These are phyloP conservation scores for Candida freyschussii DNA, from an alignment of 1,139 yeast species.

Conservation along the genomic window DNA sequence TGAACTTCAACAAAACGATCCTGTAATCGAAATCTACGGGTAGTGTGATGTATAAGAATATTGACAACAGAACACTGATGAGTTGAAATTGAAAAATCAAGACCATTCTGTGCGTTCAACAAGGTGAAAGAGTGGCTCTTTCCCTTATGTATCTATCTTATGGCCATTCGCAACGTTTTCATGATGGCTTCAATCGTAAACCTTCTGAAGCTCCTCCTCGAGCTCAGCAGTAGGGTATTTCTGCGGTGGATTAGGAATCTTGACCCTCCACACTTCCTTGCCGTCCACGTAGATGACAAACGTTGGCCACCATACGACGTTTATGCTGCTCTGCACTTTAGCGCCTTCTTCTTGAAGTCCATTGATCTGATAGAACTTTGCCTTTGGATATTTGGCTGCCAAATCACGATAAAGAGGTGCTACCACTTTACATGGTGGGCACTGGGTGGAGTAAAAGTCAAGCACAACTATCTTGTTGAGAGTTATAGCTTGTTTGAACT, in stretches of 20 bases:
- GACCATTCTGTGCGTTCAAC: too few relatives aligned
- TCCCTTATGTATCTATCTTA: too few relatives aligned
- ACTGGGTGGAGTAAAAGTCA: constrained; percentile 23
- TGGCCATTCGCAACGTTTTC: too few relatives aligned
- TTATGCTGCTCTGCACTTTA: constrained; percentile 19
- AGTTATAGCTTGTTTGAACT: constrained; percentile 12
- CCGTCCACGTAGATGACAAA: constrained; percentile 22
- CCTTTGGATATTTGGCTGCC: constrained; percentile 18
- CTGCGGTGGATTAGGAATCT: constrained; percentile 26
- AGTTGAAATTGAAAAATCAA: too few relatives aligned
- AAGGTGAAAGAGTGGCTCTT: too few relatives aligned
- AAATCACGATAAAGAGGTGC: constrained; percentile 20
- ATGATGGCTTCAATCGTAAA: constrained; percentile 11
- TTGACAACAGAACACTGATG: too few relatives aligned
- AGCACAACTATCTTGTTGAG: constrained; percentile 16
- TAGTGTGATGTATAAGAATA: too few relatives aligned
- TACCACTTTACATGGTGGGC: constrained; percentile 24
- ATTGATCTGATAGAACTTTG: constrained; percentile 21
- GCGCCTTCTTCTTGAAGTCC: constrained; percentile 20
- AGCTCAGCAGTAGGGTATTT: constrained; percentile 21
- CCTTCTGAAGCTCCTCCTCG: constrained; percentile 18
- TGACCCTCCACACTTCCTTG: constrained; percentile 23
- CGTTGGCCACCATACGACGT: constrained; percentile 28
- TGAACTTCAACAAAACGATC: too few relatives aligned
- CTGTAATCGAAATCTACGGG: too few relatives aligned